Evolutionary conservation across 2,329 filamentous ascomycete species (phyloP), one percentile per base, ranked within the genome.

Genomic region (Spiromastix sp.): DNA sequence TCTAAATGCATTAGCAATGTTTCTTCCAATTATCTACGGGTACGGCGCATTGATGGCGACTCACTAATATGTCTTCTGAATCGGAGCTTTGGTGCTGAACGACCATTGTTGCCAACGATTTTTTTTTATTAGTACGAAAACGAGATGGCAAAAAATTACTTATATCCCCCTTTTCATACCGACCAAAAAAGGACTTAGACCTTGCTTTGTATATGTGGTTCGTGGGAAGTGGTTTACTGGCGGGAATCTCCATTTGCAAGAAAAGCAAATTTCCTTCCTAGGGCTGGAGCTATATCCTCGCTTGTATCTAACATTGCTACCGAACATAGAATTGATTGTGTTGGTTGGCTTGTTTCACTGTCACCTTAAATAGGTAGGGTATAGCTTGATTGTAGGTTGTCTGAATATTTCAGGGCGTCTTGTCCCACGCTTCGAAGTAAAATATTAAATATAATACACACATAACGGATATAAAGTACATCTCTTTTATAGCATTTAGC

Each of bases 1-100:
- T 81, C 53, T 89, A 83, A 69, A 52, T 44, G 18, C 38, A 28
- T 8, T 12, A 4, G 16, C 9, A 9, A 13, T 32, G 15, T 34
- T 16, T n/a, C 8, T n/a, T n/a, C n/a, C n/a, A n/a, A n/a, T n/a
- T n/a, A n/a, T n/a, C n/a, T n/a, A n/a, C n/a, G n/a, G n/a, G n/a
- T n/a, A n/a, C n/a, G n/a, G n/a, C n/a, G n/a, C n/a, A n/a, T n/a
- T n/a, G n/a, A n/a, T n/a, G n/a, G n/a, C n/a, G n/a, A n/a, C n/a
- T n/a, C n/a, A n/a, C n/a, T n/a, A n/a, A n/a, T n/a, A n/a, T n/a
- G n/a, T n/a, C n/a, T n/a, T n/a, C n/a, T n/a, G n/a, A n/a, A n/a
- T n/a, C n/a, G n/a, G n/a, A n/a, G n/a, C n/a, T n/a, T n/a, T n/a
- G n/a, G n/a, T n/a, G n/a, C n/a, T n/a, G n/a, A n/a, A n/a, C n/a